A percentile compares a stretch with the other conserved stretches of the same genome.
Evolutionary conservation across 202 grass and related monocot genomes (phyloP).

Genomic region (Alloteropsis angusta): DNA sequence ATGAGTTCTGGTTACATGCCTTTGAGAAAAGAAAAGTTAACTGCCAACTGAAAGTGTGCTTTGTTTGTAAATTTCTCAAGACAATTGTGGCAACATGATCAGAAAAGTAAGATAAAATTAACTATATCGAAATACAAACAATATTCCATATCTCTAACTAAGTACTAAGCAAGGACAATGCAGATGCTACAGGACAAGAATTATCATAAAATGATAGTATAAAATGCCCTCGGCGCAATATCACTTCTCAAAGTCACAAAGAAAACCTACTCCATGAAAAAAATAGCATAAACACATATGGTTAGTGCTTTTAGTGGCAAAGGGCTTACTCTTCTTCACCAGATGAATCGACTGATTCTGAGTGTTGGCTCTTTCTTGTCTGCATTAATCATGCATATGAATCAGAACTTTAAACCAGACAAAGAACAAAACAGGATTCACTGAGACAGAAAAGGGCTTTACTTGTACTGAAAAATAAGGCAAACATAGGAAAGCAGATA

Average conservation of each 20-base stretch:
- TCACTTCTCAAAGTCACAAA: background rate
- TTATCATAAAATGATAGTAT: background rate
- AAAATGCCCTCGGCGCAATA: background rate
- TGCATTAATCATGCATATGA: slow-evolving; percentile 42
- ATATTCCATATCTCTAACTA: background rate
- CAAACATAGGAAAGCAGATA: background rate
- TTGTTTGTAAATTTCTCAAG: background rate
- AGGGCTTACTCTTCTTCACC: slow-evolving; percentile 93
- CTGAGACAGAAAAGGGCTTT: background rate
- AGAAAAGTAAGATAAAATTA: slow-evolving; percentile 7
- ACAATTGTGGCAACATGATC: background rate
- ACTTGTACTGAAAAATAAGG: background rate
- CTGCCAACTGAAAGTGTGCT: background rate
- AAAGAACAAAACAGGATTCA: background rate
- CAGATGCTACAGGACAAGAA: background rate
- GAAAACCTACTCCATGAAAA: slow-evolving; percentile 4
- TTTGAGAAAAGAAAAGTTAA: background rate
- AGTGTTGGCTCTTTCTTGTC: slow-evolving; percentile 71
- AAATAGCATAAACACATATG: slow-evolving; percentile 14
- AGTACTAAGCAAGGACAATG: background rate
- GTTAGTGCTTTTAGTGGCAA: background rate
- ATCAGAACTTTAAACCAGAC: slow-evolving; percentile 8
- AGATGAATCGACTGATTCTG: slow-evolving; percentile 89
- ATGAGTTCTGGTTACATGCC: background rate
- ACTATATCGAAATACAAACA: background rate